Evolutionary conservation across 176 grass and related monocot genomes (phyloP).

Genomic region (Aegilops tauschii): DNA sequence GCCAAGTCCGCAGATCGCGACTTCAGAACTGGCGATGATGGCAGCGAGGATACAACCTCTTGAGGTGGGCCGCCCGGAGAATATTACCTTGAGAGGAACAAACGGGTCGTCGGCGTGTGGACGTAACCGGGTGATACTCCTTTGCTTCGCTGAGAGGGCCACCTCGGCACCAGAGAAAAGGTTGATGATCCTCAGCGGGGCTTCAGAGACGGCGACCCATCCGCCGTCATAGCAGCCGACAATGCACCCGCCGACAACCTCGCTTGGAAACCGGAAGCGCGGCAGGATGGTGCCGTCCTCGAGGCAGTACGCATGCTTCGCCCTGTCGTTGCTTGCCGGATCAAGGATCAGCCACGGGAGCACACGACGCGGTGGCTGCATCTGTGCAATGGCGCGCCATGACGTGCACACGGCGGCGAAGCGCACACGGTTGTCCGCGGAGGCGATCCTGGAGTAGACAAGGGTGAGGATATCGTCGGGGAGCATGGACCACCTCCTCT

Average conservation of each 20-base stretch:
- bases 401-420: neutral
- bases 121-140: neutral
- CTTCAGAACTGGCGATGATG: neutral
- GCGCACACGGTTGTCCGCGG: neutral
- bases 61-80: no score
- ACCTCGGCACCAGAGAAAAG: neutral
- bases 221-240: neutral
- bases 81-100: no score
- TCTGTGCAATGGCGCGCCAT: neutral
- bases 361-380: neutral
- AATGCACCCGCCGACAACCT: neutral
- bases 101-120: neutral
- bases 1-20: neutral
- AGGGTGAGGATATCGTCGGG: neutral
- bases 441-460: neutral
- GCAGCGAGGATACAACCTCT: neutral
- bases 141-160: neutral
- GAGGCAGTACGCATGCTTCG: neutral
- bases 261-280: neutral
- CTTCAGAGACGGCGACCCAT: neutral
- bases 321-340: fast-evolving
- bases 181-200: neutral
- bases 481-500: neutral
- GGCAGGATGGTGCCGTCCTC: neutral
- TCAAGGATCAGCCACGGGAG: neutral